Percentiles rank a stretch among this genome's conserved stretches.
Conservation (phyloP, 73 alveolate genomes). For the Paramecium sonneborni region DNA sequence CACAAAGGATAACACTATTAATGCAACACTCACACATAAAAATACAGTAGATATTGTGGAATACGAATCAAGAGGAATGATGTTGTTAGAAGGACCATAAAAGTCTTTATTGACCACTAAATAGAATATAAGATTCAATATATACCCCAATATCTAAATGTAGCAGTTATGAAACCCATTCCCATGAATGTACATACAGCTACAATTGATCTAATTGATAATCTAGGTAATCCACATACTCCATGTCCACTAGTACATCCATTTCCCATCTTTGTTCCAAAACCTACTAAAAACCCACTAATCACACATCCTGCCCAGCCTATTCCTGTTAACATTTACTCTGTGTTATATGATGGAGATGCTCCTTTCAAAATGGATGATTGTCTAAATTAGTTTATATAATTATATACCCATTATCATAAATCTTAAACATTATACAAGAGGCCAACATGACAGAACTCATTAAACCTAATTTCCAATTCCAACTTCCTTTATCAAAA, state of each 20-base stretch:
- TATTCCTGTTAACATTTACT: neutral
- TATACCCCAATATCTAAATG: slow-evolving; percentile 26
- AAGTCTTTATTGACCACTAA: neutral
- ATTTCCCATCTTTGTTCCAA: slow-evolving; percentile 96
- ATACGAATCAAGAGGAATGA: neutral
- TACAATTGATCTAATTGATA: slow-evolving; percentile 80
- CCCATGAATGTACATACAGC: slow-evolving; percentile 83
- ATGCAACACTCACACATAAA: neutral
- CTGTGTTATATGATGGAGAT: neutral
- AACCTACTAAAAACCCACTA: slow-evolving; percentile 77
- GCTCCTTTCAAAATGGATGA: neutral
- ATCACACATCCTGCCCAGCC: slow-evolving; percentile 17
- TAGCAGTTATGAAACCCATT: slow-evolving; percentile 64
- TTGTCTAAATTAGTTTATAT: neutral
- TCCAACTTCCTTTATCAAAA: too few species aligned
- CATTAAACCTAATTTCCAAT: slow-evolving; percentile 73
- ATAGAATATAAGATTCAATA: neutral
- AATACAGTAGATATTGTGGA: neutral
- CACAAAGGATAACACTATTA: neutral
- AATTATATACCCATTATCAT: neutral
- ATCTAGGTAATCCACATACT: slow-evolving; percentile 97
- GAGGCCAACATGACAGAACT: slow-evolving; percentile 75
- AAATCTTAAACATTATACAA: slow-evolving; percentile 47
- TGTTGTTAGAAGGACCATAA: neutral
- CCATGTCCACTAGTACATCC: slow-evolving; percentile 99